Base-by-base conservation (phyloP, 192 early-diverging fungal genomes). In the Linnemannia elongata region DNA sequence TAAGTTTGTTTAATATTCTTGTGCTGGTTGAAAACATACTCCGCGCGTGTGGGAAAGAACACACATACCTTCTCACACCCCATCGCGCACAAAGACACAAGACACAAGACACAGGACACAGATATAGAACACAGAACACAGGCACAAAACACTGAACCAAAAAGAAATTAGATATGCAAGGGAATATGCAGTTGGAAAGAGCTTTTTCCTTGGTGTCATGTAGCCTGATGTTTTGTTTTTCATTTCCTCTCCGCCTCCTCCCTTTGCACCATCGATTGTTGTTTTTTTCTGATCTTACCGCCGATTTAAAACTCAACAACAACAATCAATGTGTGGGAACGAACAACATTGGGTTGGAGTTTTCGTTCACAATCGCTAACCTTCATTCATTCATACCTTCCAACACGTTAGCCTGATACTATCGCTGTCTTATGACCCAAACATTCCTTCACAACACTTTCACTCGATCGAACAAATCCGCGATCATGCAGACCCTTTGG, bases 401-500 rank as follows among this genome's bases (percentile, higher is more conserved):
- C 45, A 57, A 57, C n/a, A 27, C 24, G 30, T 22, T 63, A 80
- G 80, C 20, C 49, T 81, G 30, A 71, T 82, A 22, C 68, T 82
- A 17, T 75, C 87, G 17, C 69, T 79, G 24, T 82, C 78, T 12
- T 82, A 77, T 41, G 80, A 82, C 42, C 73, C 74, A 33, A 42
- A 44, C 13, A 75, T 78, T 18, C 75, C 80, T 18, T 69, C 77
- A 44, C 30, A 74, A 47, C 77, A 82, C 30, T 79, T 70, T 30
- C 76, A 79, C 20, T 79, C 77, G 10, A 36, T 84, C 27, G 82
- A 84, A 24, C 82, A 84, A 39, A 77, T 84, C 33, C 72, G 82
- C 27, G 81, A 88, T 47, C 78, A 88, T 72, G 76, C 80, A 20
- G 87, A 88, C 30, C 87, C 87, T 9, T 33, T 68, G 33, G 70